These are phyloP conservation scores for Proliferodiscus dingleyae DNA, from an alignment of 2,329 filamentous ascomycete genomes.

Conservation along the genomic window DNA sequence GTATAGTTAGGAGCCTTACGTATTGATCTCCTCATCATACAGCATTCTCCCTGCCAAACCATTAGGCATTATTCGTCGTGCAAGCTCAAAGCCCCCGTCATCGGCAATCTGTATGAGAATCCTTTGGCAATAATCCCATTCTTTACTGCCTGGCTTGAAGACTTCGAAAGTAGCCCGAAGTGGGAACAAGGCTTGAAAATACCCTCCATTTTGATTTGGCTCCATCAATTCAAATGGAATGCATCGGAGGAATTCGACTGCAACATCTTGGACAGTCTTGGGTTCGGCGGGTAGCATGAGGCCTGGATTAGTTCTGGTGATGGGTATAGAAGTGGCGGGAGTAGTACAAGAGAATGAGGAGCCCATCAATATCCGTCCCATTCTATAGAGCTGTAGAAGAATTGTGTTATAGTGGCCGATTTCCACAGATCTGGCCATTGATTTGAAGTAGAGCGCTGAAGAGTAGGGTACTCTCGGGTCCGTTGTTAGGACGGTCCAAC, in stretches of 20 bases:
- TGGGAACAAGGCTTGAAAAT: slow-evolving; percentile 14
- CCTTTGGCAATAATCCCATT: slow-evolving; percentile 10
- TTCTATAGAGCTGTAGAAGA: slow-evolving; percentile 10
- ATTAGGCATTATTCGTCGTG: slow-evolving; percentile 9
- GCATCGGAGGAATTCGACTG: slow-evolving; percentile 10
- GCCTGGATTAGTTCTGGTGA: slow-evolving; percentile 6
- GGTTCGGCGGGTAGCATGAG: slow-evolving; percentile 15
- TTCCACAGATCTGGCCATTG: slow-evolving; percentile 6
- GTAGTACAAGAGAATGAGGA: slow-evolving; percentile 2
- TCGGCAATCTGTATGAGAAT: slow-evolving; percentile 12
- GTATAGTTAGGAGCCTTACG: neutral
- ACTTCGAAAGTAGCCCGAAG: slow-evolving; percentile 10
- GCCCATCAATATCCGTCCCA: slow-evolving; percentile 8
- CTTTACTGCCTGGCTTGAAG: slow-evolving; percentile 7
- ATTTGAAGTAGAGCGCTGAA: slow-evolving; percentile 6
- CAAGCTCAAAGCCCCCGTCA: slow-evolving; percentile 12
- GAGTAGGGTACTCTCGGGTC: slow-evolving; percentile 10
- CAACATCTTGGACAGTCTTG: slow-evolving; percentile 12
- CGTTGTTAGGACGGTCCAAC: neutral
- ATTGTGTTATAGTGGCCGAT: slow-evolving; percentile 10
- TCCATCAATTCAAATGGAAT: slow-evolving; percentile 7
- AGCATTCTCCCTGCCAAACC: slow-evolving; percentile 9
- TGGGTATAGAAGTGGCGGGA: neutral
- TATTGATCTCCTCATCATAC: slow-evolving; percentile 3
- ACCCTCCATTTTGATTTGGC: slow-evolving; percentile 9